phyloP scores from a whole-genome alignment of 345 rosid species.

The Arabidopsis suecica region DNA sequence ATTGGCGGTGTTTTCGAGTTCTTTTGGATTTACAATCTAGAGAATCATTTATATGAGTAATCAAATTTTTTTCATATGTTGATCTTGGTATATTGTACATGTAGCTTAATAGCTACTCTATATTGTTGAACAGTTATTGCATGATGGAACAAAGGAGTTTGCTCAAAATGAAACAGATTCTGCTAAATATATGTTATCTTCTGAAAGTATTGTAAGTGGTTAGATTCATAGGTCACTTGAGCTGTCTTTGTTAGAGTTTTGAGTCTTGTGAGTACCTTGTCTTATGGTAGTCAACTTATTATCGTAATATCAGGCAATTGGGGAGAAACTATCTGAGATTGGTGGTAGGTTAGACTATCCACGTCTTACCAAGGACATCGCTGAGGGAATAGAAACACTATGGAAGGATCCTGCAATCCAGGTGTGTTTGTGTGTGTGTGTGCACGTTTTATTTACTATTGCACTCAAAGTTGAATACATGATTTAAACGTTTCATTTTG shows the following conservation, averaged over 20 bases:
- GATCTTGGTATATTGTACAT: conserved; percentile 14
- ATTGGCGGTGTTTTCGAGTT: background rate
- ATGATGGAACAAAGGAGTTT: conserved; percentile 94
- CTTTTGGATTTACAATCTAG: background rate
- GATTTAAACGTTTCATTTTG: conserved; percentile 15
- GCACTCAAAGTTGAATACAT: background rate
- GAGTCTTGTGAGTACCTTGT: conserved; percentile 12
- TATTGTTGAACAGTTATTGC: conserved; percentile 68
- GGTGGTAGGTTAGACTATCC: conserved; percentile 83
- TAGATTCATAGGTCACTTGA: background rate
- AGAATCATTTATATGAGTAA: background rate
- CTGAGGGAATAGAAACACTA: conserved; percentile 71
- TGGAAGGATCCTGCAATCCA: conserved; percentile 98
- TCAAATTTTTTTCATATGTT: background rate
- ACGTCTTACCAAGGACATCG: conserved; percentile 73
- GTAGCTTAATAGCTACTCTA: conserved; percentile 10
- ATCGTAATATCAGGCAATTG: conserved; percentile 63
- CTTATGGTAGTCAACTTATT: conserved; percentile 8
- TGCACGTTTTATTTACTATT: background rate
- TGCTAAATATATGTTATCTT: conserved; percentile 63
- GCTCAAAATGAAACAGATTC: conserved; percentile 77
- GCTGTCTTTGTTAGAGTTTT: conserved; percentile 10
- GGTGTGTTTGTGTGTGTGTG: conserved; percentile 46
- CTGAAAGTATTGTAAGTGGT: conserved; percentile 72
- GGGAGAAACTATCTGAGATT: conserved; percentile 81